Evolutionary conservation across 345 rosid species (phyloP), one percentile per base, ranked within the genome.

Genomic region (Ricinus communis): DNA sequence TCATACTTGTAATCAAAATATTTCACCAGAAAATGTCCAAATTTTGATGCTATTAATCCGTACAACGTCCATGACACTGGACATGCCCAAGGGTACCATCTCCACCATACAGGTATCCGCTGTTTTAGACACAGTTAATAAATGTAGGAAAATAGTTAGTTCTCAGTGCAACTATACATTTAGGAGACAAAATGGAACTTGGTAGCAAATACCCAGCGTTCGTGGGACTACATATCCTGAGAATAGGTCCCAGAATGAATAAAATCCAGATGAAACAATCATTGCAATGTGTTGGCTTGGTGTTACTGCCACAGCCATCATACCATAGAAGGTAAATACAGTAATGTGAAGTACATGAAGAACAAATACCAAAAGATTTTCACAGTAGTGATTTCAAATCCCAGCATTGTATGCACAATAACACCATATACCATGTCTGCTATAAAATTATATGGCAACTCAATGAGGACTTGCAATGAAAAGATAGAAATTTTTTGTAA

Each of bases 201-300:
- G 38, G 13, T 12, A 16, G 10, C 5, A 13, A 30, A 15, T 16
- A 61, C 82, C 69, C 79, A 88, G 90, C 19, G 88, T 76, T 69
- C 85, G 80, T 13, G 93, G 90, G 68, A 88, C 62, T 56, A 86
- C 65, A 80, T 86, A 88, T 27, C 93, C 93, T 16, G 62, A 58
- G 38, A 58, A 58, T 0, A 58, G 62, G 41, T 58, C 30, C 62
- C 62, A 58, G 5, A 58, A 4, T 31, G 40, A 18, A 30, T 58
- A 58, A 16, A 58, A 58, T 58, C 31, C 62, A 15, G 41, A 14
- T 19, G 62, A 58, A 28, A 58, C 31, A 28, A 58, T 16, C 40
- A 36, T 0, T 14, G 62, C 9, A 12, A 58, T 58, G 3, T 58
- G 22, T 19, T 30, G 31, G 22, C 30, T 58, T 2, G 56, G 40